These are phyloP conservation scores for Blastomyces parvus DNA, from an alignment of 2,329 filamentous ascomycete species.

Conservation along the genomic window DNA sequence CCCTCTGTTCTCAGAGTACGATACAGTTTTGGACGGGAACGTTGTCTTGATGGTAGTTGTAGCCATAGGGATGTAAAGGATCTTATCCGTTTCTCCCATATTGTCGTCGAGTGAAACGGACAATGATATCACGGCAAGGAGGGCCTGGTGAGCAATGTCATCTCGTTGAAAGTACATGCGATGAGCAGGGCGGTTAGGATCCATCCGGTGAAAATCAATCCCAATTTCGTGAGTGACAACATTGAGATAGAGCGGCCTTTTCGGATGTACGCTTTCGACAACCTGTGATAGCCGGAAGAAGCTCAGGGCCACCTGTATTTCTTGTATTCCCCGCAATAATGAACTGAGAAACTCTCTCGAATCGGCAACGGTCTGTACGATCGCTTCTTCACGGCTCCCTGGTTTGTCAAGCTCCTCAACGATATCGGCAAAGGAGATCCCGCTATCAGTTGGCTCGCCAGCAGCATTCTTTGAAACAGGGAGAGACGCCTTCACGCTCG, in stretches of 20 bases:
- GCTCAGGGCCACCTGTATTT: constrained; percentile 90
- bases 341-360: constrained; percentile 89
- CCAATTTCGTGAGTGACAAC: constrained; percentile 94
- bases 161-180: constrained; percentile 95
- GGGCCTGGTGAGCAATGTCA: constrained; percentile 88
- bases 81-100: constrained; percentile 71
- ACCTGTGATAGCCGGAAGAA: constrained; percentile 77
- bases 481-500: constrained; percentile 29
- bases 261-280: constrained; percentile 54
- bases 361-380: constrained; percentile 78
- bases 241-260: constrained; percentile 69
- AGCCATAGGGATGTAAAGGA: constrained; percentile 93
- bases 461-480: constrained; percentile 27
- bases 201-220: constrained; percentile 81
- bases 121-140: constrained; percentile 84
- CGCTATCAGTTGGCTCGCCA: constrained; percentile 29
- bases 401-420: constrained; percentile 63
- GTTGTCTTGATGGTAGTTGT: constrained; percentile 93
- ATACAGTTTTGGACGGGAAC: constrained; percentile 84
- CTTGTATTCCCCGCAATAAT: constrained; percentile 82
- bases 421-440: constrained; percentile 61
- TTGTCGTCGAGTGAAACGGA: constrained; percentile 86
- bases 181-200: constrained; percentile 86
- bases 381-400: constrained; percentile 55
- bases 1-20: constrained; percentile 61